Conservation (phyloP, 176 grass and related monocot genomes). For the Phoenix roebelenii region DNA sequence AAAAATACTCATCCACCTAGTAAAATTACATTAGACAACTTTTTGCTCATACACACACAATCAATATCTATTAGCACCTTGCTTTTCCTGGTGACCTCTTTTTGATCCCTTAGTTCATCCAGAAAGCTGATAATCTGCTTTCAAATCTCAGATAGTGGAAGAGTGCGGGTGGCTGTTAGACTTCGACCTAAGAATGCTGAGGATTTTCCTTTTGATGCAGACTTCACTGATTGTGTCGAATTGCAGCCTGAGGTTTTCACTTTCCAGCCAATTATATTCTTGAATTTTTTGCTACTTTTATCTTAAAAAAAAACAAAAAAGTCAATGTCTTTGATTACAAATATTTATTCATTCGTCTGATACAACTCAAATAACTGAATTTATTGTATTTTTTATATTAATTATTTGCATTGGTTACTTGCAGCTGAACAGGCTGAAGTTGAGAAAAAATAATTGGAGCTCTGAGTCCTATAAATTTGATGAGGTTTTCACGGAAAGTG, state of each 20-base stretch:
- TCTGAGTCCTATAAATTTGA: slow-evolving; percentile 87
- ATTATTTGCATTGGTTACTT: slow-evolving; percentile 15
- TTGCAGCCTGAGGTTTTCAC: slow-evolving; percentile 72
- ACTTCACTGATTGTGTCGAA: slow-evolving; percentile 63
- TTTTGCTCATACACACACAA: too few species aligned
- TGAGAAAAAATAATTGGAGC: slow-evolving; percentile 90
- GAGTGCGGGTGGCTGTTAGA: slow-evolving; percentile 85
- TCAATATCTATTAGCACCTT: neutral
- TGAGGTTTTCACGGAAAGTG: slow-evolving; percentile 64
- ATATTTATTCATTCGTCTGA: too few species aligned
- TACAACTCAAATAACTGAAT: too few species aligned
- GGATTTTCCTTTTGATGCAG: slow-evolving; percentile 40
- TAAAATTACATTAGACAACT: too few species aligned
- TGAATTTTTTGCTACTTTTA: too few species aligned
- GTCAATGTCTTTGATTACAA: too few species aligned
- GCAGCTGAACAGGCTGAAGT: slow-evolving; percentile 69
- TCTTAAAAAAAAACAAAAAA: too few species aligned
- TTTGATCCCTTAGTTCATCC: neutral
- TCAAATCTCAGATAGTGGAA: slow-evolving; percentile 43
- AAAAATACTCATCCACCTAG: too few species aligned
- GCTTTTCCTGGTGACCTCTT: neutral
- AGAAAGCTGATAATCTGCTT: slow-evolving; percentile 4
- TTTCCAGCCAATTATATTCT: neutral
- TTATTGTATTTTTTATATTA: neutral
- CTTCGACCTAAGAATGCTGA: slow-evolving; percentile 67